These are phyloP conservation scores for Narthecium ossifragum DNA, from an alignment of 106 monocot genomes.

Conservation along the genomic window DNA sequence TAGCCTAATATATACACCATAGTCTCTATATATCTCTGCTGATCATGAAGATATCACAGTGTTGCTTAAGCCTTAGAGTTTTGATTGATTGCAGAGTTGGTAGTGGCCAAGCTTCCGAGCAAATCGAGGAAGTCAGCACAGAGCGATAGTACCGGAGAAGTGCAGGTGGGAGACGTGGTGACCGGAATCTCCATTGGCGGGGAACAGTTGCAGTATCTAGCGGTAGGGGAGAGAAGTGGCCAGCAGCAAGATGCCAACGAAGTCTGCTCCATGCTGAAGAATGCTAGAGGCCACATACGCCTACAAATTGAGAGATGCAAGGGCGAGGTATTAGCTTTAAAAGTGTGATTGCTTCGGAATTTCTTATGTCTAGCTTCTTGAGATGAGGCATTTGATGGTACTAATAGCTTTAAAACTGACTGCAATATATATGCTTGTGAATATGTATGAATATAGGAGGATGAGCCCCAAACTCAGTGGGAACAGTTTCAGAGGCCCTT, in stretches of 20 bases:
- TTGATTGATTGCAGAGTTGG: constrained; percentile 1
- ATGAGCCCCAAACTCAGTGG: constrained; percentile 2
- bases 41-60: no score
- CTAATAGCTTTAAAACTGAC: no score
- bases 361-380: no score
- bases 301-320: constrained; percentile 7
- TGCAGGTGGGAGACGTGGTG: constrained; percentile 9
- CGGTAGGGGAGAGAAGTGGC: not conserved
- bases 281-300: constrained; percentile 5
- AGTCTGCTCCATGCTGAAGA: not conserved
- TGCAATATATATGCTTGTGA: no score
- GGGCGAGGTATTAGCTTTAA: constrained; percentile 2
- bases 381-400: no score
- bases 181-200: constrained; percentile 4
- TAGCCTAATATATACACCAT: no score
- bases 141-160: constrained; percentile 4
- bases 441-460: no score
- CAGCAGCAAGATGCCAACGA: not conserved
- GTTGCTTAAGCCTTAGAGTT: no score
- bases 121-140: not conserved
- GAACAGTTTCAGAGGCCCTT: constrained; percentile 14
- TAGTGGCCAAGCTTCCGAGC: constrained; percentile 8
- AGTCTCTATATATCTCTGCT: no score
- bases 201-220: constrained; percentile 9
- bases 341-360: no score